Conservation (phyloP, 345 rosid genomes). For the Murraya paniculata region DNA sequence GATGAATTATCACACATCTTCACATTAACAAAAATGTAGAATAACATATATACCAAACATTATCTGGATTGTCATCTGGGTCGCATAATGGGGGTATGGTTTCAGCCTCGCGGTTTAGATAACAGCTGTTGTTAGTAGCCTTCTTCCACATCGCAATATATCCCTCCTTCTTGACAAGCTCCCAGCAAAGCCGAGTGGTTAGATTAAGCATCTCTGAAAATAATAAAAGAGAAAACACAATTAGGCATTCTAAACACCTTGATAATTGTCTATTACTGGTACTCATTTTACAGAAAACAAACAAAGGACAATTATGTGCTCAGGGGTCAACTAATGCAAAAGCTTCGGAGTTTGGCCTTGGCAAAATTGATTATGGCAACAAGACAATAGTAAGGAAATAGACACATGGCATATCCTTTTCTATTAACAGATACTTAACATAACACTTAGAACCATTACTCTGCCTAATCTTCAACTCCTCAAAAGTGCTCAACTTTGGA, state of each 20-base stretch:
- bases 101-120: slow-evolving; percentile 67
- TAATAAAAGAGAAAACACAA: slow-evolving; percentile 15
- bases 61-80: slow-evolving; percentile 78
- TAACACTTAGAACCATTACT: not conserved
- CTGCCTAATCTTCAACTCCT: not conserved
- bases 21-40: not conserved
- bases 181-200: slow-evolving; percentile 89
- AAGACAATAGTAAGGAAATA: not conserved
- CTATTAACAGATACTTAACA: not conserved
- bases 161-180: slow-evolving; percentile 90
- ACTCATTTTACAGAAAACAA: not conserved
- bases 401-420: not conserved
- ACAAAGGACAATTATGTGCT: not conserved
- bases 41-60: slow-evolving; percentile 60
- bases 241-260: not conserved
- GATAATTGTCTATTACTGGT: not conserved
- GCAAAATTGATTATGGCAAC: not conserved
- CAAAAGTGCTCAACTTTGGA: not conserved
- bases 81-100: slow-evolving; percentile 69
- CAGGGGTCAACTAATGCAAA: not conserved
- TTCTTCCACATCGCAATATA: slow-evolving; percentile 94
- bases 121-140: slow-evolving; percentile 77
- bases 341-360: not conserved
- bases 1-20: not conserved
- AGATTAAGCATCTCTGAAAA: slow-evolving; percentile 87